A percentile compares a stretch with the other conserved stretches of the same genome.
Evolutionary conservation across 345 rosid genomes (phyloP).

Genomic region (Aquilaria malaccensis): DNA sequence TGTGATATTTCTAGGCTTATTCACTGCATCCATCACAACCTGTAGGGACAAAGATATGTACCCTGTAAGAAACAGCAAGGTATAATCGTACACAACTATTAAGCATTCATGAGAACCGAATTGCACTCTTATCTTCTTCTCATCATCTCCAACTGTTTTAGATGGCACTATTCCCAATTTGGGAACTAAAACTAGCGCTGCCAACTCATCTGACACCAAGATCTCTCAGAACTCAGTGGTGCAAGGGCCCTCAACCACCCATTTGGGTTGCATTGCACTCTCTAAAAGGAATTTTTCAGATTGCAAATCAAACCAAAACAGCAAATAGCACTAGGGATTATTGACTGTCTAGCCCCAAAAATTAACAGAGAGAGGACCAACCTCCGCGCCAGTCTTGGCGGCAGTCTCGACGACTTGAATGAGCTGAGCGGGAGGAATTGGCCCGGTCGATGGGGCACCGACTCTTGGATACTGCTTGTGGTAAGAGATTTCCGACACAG

Average conservation of each 20-base stretch:
- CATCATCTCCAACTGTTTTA: not conserved
- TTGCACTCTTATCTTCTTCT: too few relatives aligned
- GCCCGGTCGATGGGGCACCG: constrained; percentile 61
- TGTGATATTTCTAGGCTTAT: constrained; percentile 67
- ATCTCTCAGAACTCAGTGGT: too few relatives aligned
- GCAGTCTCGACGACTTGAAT: constrained; percentile 76
- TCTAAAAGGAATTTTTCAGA: not conserved
- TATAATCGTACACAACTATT: too few relatives aligned
- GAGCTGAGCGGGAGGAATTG: constrained; percentile 57
- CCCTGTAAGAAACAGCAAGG: constrained; percentile 2
- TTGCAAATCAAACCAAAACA: constrained; percentile 1
- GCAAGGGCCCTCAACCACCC: too few relatives aligned
- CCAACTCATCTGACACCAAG: too few relatives aligned
- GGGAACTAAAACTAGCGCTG: too few relatives aligned
- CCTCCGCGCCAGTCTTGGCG: constrained; percentile 89
- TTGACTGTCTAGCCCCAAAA: not conserved
- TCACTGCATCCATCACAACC: constrained; percentile 96
- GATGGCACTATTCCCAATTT: not conserved
- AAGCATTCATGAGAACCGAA: too few relatives aligned
- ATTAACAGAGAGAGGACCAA: constrained; percentile 11
- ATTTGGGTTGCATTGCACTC: too few relatives aligned
- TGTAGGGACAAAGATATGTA: constrained; percentile 14
- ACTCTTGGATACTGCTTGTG: constrained; percentile 46
- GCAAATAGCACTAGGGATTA: not conserved
- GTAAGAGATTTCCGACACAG: constrained; percentile 33